Percentiles rank a stretch among this genome's conserved stretches.
phyloP scores from a whole-genome alignment of 202 grass and related monocot species.

The Saccharum hybrid region DNA sequence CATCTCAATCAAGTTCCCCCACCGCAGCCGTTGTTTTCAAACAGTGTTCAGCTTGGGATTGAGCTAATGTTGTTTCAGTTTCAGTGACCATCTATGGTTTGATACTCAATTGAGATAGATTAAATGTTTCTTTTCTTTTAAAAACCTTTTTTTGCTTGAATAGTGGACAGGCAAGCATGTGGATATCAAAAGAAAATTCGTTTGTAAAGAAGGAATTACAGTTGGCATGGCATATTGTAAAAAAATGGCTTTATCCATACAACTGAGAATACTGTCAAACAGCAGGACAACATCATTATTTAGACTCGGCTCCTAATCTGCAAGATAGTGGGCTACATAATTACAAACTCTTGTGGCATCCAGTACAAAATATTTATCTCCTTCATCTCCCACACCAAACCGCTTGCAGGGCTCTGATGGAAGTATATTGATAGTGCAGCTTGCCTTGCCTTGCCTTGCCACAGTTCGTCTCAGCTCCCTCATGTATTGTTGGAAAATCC shows the following conservation, averaged over 20 bases:
- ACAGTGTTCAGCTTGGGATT: not conserved
- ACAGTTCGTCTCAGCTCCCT: too few species aligned
- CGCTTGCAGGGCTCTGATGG: too few species aligned
- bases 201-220: not conserved
- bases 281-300: not conserved
- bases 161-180: not conserved
- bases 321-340: not conserved
- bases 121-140: too few species aligned
- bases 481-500: too few species aligned
- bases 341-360: too few species aligned
- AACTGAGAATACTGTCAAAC: not conserved
- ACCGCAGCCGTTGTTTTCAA: not conserved
- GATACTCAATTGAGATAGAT: too few species aligned
- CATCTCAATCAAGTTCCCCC: not conserved
- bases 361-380: too few species aligned
- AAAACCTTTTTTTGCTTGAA: too few species aligned
- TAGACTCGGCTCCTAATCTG: not conserved
- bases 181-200: not conserved
- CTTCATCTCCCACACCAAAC: too few species aligned
- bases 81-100: not conserved
- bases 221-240: not conserved
- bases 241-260: not conserved
- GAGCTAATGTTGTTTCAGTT: not conserved
- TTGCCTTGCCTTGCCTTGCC: too few species aligned
- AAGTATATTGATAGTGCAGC: too few species aligned